These are phyloP conservation scores for Hura crepitans DNA, from an alignment of 441 rosid species.

Conservation along the genomic window DNA sequence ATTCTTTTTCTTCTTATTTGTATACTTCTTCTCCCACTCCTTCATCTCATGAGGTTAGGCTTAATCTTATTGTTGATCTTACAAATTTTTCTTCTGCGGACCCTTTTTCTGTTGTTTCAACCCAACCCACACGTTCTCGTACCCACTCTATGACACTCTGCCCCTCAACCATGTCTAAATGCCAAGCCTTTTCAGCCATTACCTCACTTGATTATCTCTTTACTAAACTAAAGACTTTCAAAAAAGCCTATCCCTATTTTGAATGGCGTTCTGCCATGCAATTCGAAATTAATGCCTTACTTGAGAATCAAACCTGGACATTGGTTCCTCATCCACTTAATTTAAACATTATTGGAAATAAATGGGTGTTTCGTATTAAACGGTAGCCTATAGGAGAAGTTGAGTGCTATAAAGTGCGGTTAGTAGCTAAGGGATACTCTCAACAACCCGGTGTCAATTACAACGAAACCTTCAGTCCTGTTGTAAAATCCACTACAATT, in stretches of 20 bases:
- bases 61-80: too few relatives aligned
- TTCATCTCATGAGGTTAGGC: too few relatives aligned
- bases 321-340: neutral
- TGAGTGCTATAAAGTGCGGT: neutral
- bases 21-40: too few relatives aligned
- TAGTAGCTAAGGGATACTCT: too few relatives aligned
- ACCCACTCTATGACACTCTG: neutral
- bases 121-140: neutral
- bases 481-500: neutral
- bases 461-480: neutral
- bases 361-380: neutral
- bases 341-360: neutral
- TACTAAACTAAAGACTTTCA: neutral
- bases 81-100: too few relatives aligned
- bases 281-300: neutral
- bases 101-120: too few relatives aligned
- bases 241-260: neutral
- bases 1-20: too few relatives aligned
- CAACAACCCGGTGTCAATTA: too few relatives aligned
- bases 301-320: neutral
- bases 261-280: neutral
- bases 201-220: neutral
- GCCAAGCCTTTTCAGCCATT: neutral
- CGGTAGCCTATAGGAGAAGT: neutral
- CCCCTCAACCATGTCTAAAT: neutral